A percentile compares a stretch with the other conserved stretches of the same genome.
phyloP scores from a whole-genome alignment of 1,139 yeast species.

The Wickerhamomyces sp. region DNA sequence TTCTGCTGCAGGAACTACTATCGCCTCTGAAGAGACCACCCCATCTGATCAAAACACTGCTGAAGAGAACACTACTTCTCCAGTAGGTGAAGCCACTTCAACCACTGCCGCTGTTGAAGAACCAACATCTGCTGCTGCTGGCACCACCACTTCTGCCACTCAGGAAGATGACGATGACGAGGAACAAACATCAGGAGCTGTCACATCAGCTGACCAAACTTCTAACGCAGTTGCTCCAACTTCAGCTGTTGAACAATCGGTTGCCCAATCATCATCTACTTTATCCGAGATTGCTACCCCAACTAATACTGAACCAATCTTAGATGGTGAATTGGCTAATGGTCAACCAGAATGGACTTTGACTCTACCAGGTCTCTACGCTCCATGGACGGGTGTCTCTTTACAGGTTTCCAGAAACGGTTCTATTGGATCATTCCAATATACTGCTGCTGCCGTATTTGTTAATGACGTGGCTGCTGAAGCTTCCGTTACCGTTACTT shows the following conservation, averaged over 20 bases:
- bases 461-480: constrained; percentile 1
- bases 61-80: constrained; percentile 1
- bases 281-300: constrained; percentile 1
- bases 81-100: constrained; percentile 1
- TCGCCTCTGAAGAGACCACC: background rate
- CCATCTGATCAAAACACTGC: constrained; percentile 2
- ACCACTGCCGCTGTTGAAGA: constrained; percentile 9
- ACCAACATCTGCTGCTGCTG: background rate
- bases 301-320: background rate
- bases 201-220: background rate
- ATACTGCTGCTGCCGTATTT: background rate
- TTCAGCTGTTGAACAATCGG: constrained; percentile 3
- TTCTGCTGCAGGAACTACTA: background rate
- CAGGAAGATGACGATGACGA: background rate
- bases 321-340: constrained; percentile 1
- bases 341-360: constrained; percentile 4
- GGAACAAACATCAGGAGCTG: background rate
- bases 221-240: constrained; percentile 4
- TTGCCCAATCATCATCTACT: constrained; percentile 1
- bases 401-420: constrained; percentile 1
- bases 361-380: constrained; percentile 1
- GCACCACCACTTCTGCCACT: constrained; percentile 1
- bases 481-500: background rate
- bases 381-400: constrained; percentile 4
- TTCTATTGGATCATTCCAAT: constrained; percentile 1